Conservation (phyloP, 2,329 filamentous ascomycete genomes). For the Diplodia corticola region DNA sequence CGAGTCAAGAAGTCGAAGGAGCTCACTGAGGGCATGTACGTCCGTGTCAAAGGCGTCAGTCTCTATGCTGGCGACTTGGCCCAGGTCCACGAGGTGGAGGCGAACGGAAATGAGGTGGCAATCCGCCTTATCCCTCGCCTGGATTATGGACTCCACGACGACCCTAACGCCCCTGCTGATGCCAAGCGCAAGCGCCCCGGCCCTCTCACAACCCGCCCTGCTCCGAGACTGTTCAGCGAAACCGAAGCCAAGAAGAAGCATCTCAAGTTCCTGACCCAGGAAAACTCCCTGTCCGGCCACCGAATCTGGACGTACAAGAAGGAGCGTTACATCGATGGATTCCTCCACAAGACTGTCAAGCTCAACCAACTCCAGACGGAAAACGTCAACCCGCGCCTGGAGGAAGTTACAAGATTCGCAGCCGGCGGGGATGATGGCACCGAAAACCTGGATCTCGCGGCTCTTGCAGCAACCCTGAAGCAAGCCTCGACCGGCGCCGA, state of each 20-base stretch:
- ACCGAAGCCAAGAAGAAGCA: slow-evolving; percentile 88
- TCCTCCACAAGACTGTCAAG: slow-evolving; percentile 90
- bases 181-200: slow-evolving; percentile 75
- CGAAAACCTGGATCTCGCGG: slow-evolving; percentile 88
- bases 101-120: slow-evolving; percentile 85
- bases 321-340: slow-evolving; percentile 90
- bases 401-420: slow-evolving; percentile 94
- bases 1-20: slow-evolving; percentile 79
- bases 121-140: slow-evolving; percentile 87
- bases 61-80: slow-evolving; percentile 89
- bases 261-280: slow-evolving; percentile 59
- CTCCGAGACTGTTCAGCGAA: slow-evolving; percentile 90
- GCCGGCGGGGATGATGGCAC: slow-evolving; percentile 87
- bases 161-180: slow-evolving; percentile 52
- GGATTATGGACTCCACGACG: slow-evolving; percentile 87
- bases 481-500: slow-evolving; percentile 77
- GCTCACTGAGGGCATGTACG: slow-evolving; percentile 86
- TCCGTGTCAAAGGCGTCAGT: slow-evolving; percentile 76
- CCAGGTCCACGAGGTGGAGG: slow-evolving; percentile 87
- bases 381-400: slow-evolving; percentile 87
- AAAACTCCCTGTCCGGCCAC: slow-evolving; percentile 59
- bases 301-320: slow-evolving; percentile 76
- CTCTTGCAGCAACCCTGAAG: slow-evolving; percentile 85
- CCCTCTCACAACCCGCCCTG: slow-evolving; percentile 61
- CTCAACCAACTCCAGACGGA: slow-evolving; percentile 82